Conservation (phyloP, 192 early-diverging fungal species). For the Bifiguratus adelaidae region DNA sequence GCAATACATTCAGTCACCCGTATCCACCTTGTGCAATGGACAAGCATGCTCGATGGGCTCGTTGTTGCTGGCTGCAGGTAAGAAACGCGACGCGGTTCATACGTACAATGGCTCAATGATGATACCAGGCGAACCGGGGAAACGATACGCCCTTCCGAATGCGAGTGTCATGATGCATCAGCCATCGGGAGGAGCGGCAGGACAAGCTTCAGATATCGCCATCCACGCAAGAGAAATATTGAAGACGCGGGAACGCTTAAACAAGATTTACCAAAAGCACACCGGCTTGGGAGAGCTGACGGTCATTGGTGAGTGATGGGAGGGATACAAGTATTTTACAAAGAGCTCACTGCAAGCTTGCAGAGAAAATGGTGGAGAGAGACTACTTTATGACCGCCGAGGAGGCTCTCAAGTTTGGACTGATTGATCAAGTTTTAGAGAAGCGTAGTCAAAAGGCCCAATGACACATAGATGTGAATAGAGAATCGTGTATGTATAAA, state of each 20-base stretch:
- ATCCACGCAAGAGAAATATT: conserved; percentile 96
- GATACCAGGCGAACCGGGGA: conserved; percentile 59
- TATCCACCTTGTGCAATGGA: conserved; percentile 90
- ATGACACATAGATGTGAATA: too few species aligned
- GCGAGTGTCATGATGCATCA: conserved; percentile 97
- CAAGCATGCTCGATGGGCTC: conserved; percentile 99
- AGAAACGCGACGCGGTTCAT: too few species aligned
- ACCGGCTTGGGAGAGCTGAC: conserved; percentile 68
- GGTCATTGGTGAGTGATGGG: conserved; percentile 51
- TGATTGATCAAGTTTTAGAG: conserved; percentile 83
- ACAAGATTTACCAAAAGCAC: conserved; percentile 79
- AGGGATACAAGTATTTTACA: background rate
- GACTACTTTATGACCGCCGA: conserved; percentile 93
- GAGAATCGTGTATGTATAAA: too few species aligned
- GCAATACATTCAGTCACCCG: conserved; percentile 89
- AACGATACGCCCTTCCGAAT: conserved; percentile 80
- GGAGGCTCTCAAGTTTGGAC: conserved; percentile 80
- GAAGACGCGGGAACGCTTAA: conserved; percentile 70
- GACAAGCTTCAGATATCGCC: conserved; percentile 94
- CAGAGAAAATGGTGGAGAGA: conserved; percentile 83
- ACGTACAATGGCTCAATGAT: background rate
- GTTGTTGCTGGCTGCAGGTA: conserved; percentile 76
- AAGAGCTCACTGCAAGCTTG: background rate
- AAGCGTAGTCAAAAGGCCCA: conserved; percentile 35
- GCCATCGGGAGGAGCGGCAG: conserved; percentile 88